Percentiles rank a stretch among this genome's conserved stretches.
Conservation (phyloP, 2,329 filamentous ascomycete genomes). For the Aspergillus sp. region DNA sequence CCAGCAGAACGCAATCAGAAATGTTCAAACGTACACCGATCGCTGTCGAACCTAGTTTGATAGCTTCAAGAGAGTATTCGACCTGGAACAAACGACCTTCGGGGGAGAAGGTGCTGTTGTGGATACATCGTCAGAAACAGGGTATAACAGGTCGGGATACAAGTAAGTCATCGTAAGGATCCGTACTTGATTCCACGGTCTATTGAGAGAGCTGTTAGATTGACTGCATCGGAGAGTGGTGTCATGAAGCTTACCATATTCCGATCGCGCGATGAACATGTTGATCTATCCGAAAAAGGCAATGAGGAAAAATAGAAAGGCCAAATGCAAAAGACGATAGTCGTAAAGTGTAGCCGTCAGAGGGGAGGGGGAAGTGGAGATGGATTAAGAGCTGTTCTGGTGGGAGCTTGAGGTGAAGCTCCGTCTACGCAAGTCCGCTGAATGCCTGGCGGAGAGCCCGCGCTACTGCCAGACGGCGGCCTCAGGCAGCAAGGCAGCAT, state of each 20-base stretch:
- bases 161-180: conserved; percentile 6
- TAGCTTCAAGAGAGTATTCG: conserved; percentile 99
- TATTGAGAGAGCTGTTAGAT: conserved; percentile 43
- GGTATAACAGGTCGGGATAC: conserved; percentile 1
- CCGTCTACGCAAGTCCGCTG: conserved; percentile 32
- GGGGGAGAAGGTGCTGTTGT: conserved; percentile 88
- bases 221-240: conserved; percentile 21
- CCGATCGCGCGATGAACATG: conserved; percentile 99
- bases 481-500: conserved; percentile 14
- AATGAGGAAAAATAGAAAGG: not conserved
- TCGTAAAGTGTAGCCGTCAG: conserved; percentile 1
- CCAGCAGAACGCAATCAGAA: not conserved
- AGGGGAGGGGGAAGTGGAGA: conserved; percentile 8
- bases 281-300: conserved; percentile 44
- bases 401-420: conserved; percentile 26
- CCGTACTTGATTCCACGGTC: conserved; percentile 96
- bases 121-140: conserved; percentile 18
- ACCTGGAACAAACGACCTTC: conserved; percentile 99
- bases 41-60: conserved; percentile 97
- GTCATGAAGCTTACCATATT: conserved; percentile 75
- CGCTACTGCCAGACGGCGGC: conserved; percentile 11
- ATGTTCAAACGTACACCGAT: conserved; percentile 65
- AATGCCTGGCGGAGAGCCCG: conserved; percentile 25
- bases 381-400: conserved; percentile 12
- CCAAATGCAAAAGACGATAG: not conserved